Percentiles rank a stretch among this genome's conserved stretches.
Evolutionary conservation across 768 basidiomycete species (phyloP).

Genomic region (Heimioporus sp.): DNA sequence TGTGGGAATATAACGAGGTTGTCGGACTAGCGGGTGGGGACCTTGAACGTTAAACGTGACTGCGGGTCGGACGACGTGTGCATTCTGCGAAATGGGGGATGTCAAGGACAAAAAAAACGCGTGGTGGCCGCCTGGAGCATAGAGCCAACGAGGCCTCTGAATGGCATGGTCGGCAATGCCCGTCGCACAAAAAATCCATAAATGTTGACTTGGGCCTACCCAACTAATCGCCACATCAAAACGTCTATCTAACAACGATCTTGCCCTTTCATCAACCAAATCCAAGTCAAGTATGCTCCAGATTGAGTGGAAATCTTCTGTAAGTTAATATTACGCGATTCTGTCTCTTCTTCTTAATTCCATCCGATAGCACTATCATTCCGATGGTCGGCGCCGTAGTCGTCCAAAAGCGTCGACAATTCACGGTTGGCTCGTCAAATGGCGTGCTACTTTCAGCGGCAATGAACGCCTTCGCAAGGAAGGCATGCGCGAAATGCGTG

Average conservation of each 20-base stretch:
- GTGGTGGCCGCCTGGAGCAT: not conserved
- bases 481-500: slow-evolving; percentile 72
- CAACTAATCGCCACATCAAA: slow-evolving; percentile 10
- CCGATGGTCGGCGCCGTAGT: slow-evolving; percentile 41
- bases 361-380: slow-evolving; percentile 29
- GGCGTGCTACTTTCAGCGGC: slow-evolving; percentile 67
- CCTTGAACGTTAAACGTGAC: too few relatives aligned
- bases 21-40: not conserved
- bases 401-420: slow-evolving; percentile 54
- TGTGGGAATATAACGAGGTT: slow-evolving; percentile 16
- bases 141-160: not conserved
- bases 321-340: slow-evolving; percentile 14
- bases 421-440: slow-evolving; percentile 80
- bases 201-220: slow-evolving; percentile 15
- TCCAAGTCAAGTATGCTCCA: slow-evolving; percentile 20
- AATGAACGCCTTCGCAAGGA: slow-evolving; percentile 59
- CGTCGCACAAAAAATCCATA: slow-evolving; percentile 19
- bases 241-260: slow-evolving; percentile 2
- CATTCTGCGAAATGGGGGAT: not conserved
- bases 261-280: not conserved
- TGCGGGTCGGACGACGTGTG: not conserved
- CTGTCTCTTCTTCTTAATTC: not conserved
- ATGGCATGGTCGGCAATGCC: slow-evolving; percentile 14
- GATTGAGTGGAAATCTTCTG: slow-evolving; percentile 35
- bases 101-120: slow-evolving; percentile 10